Base-by-base conservation (phyloP, 2,329 filamentous ascomycete species). In the Zymoseptoria brevis region DNA sequence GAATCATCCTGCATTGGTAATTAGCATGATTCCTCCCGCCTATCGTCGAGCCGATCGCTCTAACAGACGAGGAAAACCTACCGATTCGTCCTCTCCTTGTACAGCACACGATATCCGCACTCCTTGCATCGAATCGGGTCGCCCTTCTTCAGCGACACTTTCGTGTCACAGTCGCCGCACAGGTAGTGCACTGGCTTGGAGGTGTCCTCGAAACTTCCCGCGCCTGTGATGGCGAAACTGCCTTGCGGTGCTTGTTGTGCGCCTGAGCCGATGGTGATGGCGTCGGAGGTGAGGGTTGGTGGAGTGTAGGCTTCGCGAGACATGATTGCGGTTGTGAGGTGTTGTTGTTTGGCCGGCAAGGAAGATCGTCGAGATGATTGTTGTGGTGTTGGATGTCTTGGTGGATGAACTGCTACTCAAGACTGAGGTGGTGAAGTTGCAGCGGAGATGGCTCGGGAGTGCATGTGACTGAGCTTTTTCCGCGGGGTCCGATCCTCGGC, bases 11-110 rank as follows among this genome's bases (percentile, higher is more conserved):
- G 68, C 58, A 53, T 21, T 29, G 19, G 19, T 24, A 35, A 48
- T 66, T 13, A 54, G 16, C 53, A 57, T 26, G 8, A 54, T 49
- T 9, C 6, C 53, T 41, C 56, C 30, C 49, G 45, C 45, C 49
- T 16, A 41, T n/a, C 41, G 35, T 4, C 30, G 8, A 11, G 22
- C 49, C 45, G 9, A 1, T 11, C 35, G 13, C 35, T 45, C 16
- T 7, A n/a, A 7, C 13, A 45, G 13, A 16, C 35, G 7, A 7
- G 6, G 16, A 9, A 49, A 55, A 45, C 87, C 76, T 74, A 96
- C 94, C 94, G 85, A 82, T 96, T 96, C 51, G 94, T 99, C 72
- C 94, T 80, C 83, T 96, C 90, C 84, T 99, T 99, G 78, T 97
- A 97, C 67, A 99, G 78, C 62, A 99, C 91, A 66, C 94, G 87